Evolutionary conservation across 2,329 filamentous ascomycete species (phyloP).

Genomic region (Colletotrichum gloeosporioides): DNA sequence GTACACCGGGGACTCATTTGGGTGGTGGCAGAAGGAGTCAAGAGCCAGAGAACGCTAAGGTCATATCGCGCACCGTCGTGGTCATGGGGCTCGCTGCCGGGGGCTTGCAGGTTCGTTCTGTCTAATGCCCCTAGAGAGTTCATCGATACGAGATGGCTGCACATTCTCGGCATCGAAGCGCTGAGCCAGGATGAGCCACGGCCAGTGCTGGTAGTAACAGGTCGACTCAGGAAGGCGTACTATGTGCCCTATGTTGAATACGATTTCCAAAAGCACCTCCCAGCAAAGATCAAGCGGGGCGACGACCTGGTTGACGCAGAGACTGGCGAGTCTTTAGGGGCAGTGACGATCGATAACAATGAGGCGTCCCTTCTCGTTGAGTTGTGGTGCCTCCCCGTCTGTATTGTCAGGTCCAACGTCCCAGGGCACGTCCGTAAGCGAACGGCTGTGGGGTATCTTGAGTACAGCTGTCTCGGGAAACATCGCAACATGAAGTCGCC

Average conservation of each 20-base stretch:
- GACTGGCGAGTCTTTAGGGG: accelerated
- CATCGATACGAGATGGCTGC: accelerated
- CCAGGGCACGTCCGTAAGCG: neutral
- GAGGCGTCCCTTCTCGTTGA: accelerated
- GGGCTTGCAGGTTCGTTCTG: neutral
- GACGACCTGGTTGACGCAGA: neutral
- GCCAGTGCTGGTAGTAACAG: neutral
- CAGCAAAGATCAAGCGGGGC: accelerated
- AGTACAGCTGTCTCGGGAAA: neutral
- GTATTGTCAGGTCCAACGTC: accelerated
- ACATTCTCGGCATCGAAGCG: accelerated
- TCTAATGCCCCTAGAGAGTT: neutral
- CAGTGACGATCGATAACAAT: neutral
- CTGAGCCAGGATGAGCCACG: neutral
- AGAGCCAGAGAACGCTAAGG: accelerated
- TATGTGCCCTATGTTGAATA: neutral
- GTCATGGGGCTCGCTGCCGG: accelerated
- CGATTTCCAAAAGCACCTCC: neutral
- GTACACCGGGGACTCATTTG: accelerated
- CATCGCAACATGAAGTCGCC: neutral
- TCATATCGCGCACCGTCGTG: accelerated
- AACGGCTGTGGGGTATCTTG: accelerated
- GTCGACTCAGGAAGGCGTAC: accelerated
- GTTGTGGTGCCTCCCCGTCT: accelerated
- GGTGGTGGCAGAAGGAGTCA: neutral